Evolutionary conservation across 177 flowering plant genomes (phyloP).

Genomic region (Vitis hybrid): DNA sequence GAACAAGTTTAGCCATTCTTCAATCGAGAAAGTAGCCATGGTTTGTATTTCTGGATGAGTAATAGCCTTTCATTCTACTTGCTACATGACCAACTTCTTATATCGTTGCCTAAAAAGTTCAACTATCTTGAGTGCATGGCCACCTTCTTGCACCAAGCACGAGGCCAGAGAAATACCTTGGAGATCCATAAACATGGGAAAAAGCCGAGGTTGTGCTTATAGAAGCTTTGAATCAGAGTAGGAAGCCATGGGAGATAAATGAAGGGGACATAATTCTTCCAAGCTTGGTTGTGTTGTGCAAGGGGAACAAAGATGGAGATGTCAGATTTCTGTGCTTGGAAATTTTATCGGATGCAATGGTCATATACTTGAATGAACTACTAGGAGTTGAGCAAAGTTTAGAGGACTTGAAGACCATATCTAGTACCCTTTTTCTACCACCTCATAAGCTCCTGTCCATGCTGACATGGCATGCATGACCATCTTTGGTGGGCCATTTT

Average conservation of each 20-base stretch:
- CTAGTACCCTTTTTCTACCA: constrained; percentile 73
- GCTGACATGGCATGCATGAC: no score
- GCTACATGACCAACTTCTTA: no score
- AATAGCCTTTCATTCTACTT: no score
- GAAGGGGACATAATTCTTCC: constrained; percentile 45
- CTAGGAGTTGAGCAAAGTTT: constrained; percentile 34
- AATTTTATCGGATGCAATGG: constrained; percentile 76
- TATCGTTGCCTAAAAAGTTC: no score
- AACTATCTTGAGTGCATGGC: no score
- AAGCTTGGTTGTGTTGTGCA: constrained; percentile 47
- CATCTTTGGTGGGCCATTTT: no score
- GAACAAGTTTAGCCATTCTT: no score
- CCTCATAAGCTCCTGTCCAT: constrained; percentile 29
- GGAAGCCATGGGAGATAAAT: constrained; percentile 87
- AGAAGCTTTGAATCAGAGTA: constrained; percentile 87
- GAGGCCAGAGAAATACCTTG: constrained; percentile 92
- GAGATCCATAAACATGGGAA: constrained; percentile 83
- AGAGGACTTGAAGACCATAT: constrained; percentile 59
- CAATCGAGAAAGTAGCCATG: no score
- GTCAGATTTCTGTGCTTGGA: constrained; percentile 91
- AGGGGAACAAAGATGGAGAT: constrained; percentile 93
- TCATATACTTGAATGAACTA: constrained; percentile 64
- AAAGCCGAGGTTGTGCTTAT: constrained; percentile 81
- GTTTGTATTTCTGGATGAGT: no score
- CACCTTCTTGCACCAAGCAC: constrained; percentile 23